These are phyloP conservation scores for Alternaria postmessia DNA, from an alignment of 2,329 filamentous ascomycete genomes.

Conservation along the genomic window DNA sequence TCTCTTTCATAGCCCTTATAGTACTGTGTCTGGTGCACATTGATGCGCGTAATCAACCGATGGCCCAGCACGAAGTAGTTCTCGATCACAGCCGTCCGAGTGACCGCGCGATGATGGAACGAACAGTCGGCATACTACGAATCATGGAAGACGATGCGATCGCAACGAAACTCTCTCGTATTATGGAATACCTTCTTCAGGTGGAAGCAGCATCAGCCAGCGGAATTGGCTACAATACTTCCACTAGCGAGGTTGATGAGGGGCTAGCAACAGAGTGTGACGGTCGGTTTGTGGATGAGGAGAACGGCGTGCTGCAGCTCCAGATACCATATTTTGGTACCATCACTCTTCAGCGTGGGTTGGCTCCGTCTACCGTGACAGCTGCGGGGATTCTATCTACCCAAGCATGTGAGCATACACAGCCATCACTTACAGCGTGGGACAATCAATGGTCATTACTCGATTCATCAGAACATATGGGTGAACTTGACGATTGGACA, in stretches of 20 bases:
- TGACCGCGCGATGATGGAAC: constrained; percentile 30
- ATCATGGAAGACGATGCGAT: constrained; percentile 18
- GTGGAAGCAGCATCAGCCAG: constrained; percentile 21
- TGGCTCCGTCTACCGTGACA: neutral
- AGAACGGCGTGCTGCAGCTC: too few species aligned
- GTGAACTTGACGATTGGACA: constrained; percentile 18
- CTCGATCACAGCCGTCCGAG: constrained; percentile 17
- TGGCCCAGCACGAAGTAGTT: neutral
- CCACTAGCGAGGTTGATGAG: constrained; percentile 18
- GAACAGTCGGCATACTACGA: constrained; percentile 15
- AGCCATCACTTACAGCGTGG: neutral
- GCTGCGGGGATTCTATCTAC: neutral
- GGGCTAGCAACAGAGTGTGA: too few species aligned
- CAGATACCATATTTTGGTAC: neutral
- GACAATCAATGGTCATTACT: constrained; percentile 6
- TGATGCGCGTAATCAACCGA: neutral
- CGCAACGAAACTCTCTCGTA: constrained; percentile 10
- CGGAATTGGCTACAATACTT: constrained; percentile 13
- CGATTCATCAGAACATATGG: neutral
- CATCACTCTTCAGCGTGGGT: constrained; percentile 19
- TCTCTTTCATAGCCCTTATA: neutral
- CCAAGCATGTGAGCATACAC: neutral
- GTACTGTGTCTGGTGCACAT: neutral
- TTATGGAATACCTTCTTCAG: constrained; percentile 21
- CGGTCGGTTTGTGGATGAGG: too few species aligned